These are phyloP conservation scores for Fraxinus albicans DNA, from an alignment of 305 asterid species.

Conservation along the genomic window DNA sequence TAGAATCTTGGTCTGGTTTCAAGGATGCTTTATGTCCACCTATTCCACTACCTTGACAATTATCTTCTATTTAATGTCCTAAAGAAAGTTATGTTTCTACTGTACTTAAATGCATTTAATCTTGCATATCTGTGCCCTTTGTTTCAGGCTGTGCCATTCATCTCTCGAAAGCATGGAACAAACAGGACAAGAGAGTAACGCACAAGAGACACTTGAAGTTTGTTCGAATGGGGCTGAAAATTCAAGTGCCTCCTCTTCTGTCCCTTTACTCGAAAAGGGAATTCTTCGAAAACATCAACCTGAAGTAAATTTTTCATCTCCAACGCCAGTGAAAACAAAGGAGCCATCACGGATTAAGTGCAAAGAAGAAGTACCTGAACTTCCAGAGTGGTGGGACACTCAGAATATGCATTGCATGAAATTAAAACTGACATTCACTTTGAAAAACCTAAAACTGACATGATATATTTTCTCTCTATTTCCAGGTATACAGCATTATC, in stretches of 20 bases:
- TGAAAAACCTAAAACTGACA: conserved; percentile 3
- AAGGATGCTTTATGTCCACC: neutral
- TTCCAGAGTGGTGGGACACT: conserved; percentile 59
- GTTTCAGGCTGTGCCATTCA: conserved; percentile 15
- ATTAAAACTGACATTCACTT: neutral
- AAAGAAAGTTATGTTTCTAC: neutral
- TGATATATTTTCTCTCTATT: conserved; percentile 16
- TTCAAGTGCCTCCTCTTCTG: conserved; percentile 23
- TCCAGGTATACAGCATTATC: conserved; percentile 49
- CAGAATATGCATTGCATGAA: conserved; percentile 14
- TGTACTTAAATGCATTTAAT: neutral
- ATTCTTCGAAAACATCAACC: conserved; percentile 18
- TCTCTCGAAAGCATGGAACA: conserved; percentile 37
- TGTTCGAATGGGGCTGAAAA: conserved; percentile 7
- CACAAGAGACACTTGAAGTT: conserved; percentile 13
- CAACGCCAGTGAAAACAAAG: conserved; percentile 59
- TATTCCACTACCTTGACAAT: neutral
- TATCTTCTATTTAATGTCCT: neutral
- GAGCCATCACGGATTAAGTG: conserved; percentile 46
- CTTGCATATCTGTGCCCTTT: neutral
- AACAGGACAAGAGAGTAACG: conserved; percentile 16
- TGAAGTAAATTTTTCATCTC: conserved; percentile 48
- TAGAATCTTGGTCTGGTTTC: neutral
- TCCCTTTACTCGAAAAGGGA: conserved; percentile 20
- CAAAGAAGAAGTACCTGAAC: conserved; percentile 33